Base-by-base conservation (phyloP, 768 basidiomycete genomes). In the Termitomyces bulborhizus region DNA sequence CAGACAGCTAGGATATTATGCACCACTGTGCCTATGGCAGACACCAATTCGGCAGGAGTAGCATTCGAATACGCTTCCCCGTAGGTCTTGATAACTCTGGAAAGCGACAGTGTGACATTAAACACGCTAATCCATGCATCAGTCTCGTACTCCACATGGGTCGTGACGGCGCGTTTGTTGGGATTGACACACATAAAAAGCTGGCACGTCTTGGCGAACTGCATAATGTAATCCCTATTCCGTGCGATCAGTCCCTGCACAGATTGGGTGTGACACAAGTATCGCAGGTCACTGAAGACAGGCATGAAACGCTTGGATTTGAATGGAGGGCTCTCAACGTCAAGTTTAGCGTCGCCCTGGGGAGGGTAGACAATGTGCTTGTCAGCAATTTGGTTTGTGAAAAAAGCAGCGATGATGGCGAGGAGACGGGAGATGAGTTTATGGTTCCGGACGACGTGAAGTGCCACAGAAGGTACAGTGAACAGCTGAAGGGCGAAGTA, bases 51-150 rank as follows among this genome's bases (percentile, higher is more conserved):
- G 2, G 78, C 73, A 0, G 79, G 69, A 0, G 76, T 76, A 1
- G 83, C 76, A 47, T 74, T 73, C n/a, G 77, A 70, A 65, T 87
- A 96, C 0, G 90, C 87, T 61, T 90, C 90, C 6, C 94, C 95
- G 57, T 93, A 91, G 1, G 87, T 86, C 65, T 93, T 90, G 74
- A 92, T 90, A 40, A 93, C 84, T 43, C 93, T 85, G 6, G 90
- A 88, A 26, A 99, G 72, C 34, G 92, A 94, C 9, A 96, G 81
- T 6, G 93, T 94, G 24, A 98, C 88, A 62, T 95, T 94, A 71
- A 98, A 98, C 13, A 97, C 92, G 62, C 87, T 90, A 58, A 97
- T 92, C 96, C 95, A 97, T 18, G 88, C 88, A 60, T 99, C 97
- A 31, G 89, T 88, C 73, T 99, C 97, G 72, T 90, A 99, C 69